These are phyloP conservation scores for Medicago lupulina DNA, from an alignment of 306 rosid species.

Conservation along the genomic window DNA sequence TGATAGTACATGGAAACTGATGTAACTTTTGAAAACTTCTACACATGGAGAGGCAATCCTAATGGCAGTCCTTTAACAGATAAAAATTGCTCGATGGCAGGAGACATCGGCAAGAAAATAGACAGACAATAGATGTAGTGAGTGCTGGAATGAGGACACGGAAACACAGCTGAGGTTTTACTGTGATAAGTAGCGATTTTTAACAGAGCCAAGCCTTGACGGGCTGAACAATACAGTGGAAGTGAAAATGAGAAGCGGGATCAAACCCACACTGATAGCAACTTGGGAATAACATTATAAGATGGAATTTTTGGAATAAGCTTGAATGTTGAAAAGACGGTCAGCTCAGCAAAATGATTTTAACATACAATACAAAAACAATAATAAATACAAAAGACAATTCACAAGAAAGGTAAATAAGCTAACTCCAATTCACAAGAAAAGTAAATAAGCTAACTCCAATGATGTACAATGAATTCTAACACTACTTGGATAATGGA, in stretches of 20 bases:
- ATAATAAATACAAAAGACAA: neutral
- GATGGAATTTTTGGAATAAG: neutral
- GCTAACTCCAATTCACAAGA: slow-evolving; percentile 1
- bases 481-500: slow-evolving; percentile 4
- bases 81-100: neutral
- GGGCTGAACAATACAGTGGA: neutral
- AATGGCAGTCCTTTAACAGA: neutral
- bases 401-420: neutral
- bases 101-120: too few species aligned
- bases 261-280: neutral
- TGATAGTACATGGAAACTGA: neutral
- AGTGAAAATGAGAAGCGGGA: neutral
- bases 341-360: slow-evolving; percentile 3
- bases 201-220: neutral
- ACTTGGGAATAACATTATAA: neutral
- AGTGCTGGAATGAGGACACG: neutral
- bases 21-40: neutral
- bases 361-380: neutral
- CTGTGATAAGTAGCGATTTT: neutral
- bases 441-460: neutral
- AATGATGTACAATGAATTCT: neutral
- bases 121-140: neutral
- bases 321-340: slow-evolving; percentile 5
- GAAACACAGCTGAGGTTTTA: neutral
- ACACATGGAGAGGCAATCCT: neutral